Evolutionary conservation across 148 eudicot genomes (phyloP).

Genomic region (Rhododendron molle): DNA sequence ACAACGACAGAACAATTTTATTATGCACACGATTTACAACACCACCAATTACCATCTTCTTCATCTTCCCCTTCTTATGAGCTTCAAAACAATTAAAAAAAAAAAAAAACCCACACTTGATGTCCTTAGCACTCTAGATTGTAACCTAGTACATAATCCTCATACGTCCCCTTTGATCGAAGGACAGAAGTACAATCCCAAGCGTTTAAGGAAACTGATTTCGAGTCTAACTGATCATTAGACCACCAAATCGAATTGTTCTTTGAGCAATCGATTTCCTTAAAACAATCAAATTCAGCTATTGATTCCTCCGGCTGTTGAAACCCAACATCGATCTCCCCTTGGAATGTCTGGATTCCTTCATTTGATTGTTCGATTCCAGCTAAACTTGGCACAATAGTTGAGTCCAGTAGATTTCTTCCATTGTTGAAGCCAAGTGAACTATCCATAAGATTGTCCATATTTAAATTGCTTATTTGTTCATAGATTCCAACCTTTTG

Average conservation of each 20-base stretch:
- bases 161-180: constrained; percentile 29
- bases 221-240: constrained; percentile 28
- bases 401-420: neutral
- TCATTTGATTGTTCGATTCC: constrained; percentile 3
- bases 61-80: constrained; percentile 7
- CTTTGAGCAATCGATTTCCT: constrained; percentile 32
- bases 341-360: constrained; percentile 22
- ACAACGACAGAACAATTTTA: constrained; percentile 11
- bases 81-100: neutral
- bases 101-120: neutral
- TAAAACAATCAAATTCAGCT: constrained; percentile 36
- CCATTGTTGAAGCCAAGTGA: constrained; percentile 7
- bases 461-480: neutral
- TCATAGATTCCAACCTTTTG: constrained; percentile 1
- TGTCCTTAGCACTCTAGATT: constrained; percentile 12
- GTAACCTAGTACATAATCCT: constrained; percentile 27
- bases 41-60: constrained; percentile 3
- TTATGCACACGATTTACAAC: constrained; percentile 19
- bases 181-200: constrained; percentile 30
- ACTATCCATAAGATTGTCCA: constrained; percentile 6
- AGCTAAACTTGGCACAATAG: neutral
- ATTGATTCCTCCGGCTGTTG: constrained; percentile 13
- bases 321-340: constrained; percentile 29
- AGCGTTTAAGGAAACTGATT: constrained; percentile 33
- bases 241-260: constrained; percentile 39